Conservation (phyloP, 78 protist genomes). For the Dictyostelium capitatum region DNA sequence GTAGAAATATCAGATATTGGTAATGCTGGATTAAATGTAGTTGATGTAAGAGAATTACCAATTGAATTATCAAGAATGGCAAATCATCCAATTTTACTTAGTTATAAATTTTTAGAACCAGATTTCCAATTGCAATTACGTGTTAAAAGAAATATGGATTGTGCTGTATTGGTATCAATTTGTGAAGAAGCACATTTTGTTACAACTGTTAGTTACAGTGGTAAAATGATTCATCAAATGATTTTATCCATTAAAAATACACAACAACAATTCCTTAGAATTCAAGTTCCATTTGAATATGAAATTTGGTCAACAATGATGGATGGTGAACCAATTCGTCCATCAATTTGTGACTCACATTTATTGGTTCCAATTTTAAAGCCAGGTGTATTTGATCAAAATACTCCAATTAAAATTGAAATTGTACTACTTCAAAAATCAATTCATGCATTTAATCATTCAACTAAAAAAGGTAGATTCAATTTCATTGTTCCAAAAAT, state of each 20-base stretch:
- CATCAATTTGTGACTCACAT: background rate
- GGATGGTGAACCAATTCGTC: slow-evolving; percentile 60
- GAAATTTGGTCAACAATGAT: slow-evolving; percentile 55
- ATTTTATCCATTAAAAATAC: slow-evolving; percentile 49
- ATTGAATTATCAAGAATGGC: slow-evolving; percentile 5
- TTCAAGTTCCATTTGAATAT: slow-evolving; percentile 39
- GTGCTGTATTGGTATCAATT: slow-evolving; percentile 46
- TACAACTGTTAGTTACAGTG: slow-evolving; percentile 31
- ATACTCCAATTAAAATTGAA: slow-evolving; percentile 36
- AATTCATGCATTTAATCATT: background rate
- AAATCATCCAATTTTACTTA: slow-evolving; percentile 24
- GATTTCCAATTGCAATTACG: background rate
- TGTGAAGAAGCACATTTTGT: slow-evolving; percentile 49
- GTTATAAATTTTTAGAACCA: slow-evolving; percentile 65
- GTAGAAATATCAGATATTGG: slow-evolving; percentile 62
- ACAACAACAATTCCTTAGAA: slow-evolving; percentile 45
- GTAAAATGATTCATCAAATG: slow-evolving; percentile 46
- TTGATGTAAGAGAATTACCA: slow-evolving; percentile 43
- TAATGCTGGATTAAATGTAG: background rate
- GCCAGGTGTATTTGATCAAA: slow-evolving; percentile 16
- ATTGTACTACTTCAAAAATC: slow-evolving; percentile 27
- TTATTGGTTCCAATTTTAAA: slow-evolving; percentile 54
- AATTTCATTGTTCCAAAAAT: slow-evolving; percentile 49
- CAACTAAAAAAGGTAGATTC: background rate
- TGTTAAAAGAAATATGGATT: slow-evolving; percentile 64